Conservation (phyloP, 202 grass and related monocot genomes). For the Schoenoplectus triqueter region DNA sequence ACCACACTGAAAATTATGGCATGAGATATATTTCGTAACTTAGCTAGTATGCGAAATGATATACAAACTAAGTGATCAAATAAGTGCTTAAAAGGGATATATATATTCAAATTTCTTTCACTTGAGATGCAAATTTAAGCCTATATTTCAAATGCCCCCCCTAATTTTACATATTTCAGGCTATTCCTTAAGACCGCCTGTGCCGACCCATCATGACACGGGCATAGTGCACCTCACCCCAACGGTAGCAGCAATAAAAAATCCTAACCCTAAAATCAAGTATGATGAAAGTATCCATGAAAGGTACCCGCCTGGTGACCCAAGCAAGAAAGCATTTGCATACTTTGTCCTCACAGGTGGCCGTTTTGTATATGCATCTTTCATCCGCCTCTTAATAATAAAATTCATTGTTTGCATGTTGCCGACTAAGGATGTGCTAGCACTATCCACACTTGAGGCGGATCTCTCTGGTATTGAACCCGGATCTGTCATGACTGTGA, state of each 20-base stretch:
- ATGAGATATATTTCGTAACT: too few relatives aligned
- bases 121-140: too few relatives aligned
- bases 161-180: too few relatives aligned
- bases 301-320: constrained; percentile 42
- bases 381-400: constrained; percentile 41
- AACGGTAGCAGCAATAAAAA: constrained; percentile 32
- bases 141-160: too few relatives aligned
- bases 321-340: constrained; percentile 45
- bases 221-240: neutral
- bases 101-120: too few relatives aligned
- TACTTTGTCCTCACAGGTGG: constrained; percentile 43
- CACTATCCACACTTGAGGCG: constrained; percentile 40
- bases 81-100: too few relatives aligned
- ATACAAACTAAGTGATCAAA: too few relatives aligned
- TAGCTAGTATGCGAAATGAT: too few relatives aligned
- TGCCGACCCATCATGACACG: constrained; percentile 27
- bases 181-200: neutral
- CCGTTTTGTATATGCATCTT: constrained; percentile 36
- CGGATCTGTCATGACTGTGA: constrained; percentile 38
- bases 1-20: too few relatives aligned
- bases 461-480: constrained; percentile 44
- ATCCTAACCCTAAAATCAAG: constrained; percentile 34
- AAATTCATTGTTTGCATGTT: constrained; percentile 44
- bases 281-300: constrained; percentile 40
- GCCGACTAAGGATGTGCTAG: constrained; percentile 37